These are phyloP conservation scores for Nicotiana knightiana DNA, from an alignment of 257 asterid species.

Conservation along the genomic window DNA sequence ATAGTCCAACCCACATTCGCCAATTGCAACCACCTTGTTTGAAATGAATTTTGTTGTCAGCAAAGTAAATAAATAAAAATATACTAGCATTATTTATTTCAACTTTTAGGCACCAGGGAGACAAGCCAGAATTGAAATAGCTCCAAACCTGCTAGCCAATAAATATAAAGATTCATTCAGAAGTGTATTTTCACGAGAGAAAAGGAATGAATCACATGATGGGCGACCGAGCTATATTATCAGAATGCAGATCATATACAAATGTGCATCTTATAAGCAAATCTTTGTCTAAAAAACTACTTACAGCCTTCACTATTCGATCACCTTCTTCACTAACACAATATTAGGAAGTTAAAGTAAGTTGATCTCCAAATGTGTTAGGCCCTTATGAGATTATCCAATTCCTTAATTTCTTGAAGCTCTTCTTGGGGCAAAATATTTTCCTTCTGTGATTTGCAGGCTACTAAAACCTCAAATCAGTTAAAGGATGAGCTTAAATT, in stretches of 20 bases:
- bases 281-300: not conserved
- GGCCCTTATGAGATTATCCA: not conserved
- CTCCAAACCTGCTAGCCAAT: not conserved
- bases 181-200: not conserved
- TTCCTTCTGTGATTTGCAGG: not conserved
- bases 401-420: not conserved
- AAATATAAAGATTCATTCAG: not conserved
- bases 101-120: not conserved
- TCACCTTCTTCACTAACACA: not conserved
- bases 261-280: not conserved
- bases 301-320: not conserved
- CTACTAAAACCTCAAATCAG: not conserved
- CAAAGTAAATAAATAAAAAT: not conserved
- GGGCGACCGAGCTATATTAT: not conserved
- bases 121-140: not conserved
- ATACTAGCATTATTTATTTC: not conserved
- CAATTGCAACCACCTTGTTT: conserved; percentile 96
- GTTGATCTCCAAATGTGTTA: not conserved
- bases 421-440: not conserved
- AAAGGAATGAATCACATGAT: not conserved
- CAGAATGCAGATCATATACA: not conserved
- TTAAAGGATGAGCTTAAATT: not conserved
- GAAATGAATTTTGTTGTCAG: conserved; percentile 17
- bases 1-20: conserved; percentile 97
- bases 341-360: not conserved